phyloP scores from a whole-genome alignment of 345 rosid species.

The Camelina laxa region DNA sequence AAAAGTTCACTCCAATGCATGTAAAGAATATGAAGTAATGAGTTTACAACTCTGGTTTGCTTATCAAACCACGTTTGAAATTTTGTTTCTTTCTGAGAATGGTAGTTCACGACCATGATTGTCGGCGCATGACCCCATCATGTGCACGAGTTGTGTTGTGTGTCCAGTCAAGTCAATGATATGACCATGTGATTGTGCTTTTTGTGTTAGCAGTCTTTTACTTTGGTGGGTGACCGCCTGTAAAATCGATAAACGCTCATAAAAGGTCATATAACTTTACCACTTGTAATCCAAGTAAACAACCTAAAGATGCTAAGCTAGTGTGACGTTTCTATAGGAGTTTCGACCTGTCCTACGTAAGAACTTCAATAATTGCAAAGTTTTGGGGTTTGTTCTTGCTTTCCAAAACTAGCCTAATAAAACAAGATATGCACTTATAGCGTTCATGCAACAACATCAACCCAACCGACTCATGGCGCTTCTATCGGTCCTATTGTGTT shows the following conservation, averaged over 20 bases:
- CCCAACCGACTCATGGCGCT: not conserved
- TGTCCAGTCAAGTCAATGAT: not conserved
- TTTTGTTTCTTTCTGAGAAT: not conserved
- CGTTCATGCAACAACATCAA: not conserved
- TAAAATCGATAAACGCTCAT: not conserved
- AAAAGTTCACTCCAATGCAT: not conserved
- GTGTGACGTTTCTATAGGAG: not conserved
- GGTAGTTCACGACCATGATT: not conserved
- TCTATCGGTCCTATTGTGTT: not conserved
- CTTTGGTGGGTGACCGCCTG: not conserved
- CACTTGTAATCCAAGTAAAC: not conserved
- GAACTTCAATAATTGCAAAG: not conserved
- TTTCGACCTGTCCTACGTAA: not conserved
- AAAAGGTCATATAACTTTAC: not conserved
- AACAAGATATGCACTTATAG: not conserved
- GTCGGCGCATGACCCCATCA: conserved; percentile 1
- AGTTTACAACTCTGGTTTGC: not conserved
- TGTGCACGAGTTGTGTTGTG: conserved; percentile 8
- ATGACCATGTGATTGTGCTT: not conserved
- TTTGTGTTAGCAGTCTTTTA: not conserved
- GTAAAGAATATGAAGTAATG: not conserved
- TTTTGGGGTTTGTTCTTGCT: not conserved
- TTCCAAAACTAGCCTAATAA: not conserved
- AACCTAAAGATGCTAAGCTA: not conserved
- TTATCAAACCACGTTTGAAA: not conserved